Base-by-base conservation (phyloP, 2,329 filamentous ascomycete species). In the Dactylellina haptotyla region DNA sequence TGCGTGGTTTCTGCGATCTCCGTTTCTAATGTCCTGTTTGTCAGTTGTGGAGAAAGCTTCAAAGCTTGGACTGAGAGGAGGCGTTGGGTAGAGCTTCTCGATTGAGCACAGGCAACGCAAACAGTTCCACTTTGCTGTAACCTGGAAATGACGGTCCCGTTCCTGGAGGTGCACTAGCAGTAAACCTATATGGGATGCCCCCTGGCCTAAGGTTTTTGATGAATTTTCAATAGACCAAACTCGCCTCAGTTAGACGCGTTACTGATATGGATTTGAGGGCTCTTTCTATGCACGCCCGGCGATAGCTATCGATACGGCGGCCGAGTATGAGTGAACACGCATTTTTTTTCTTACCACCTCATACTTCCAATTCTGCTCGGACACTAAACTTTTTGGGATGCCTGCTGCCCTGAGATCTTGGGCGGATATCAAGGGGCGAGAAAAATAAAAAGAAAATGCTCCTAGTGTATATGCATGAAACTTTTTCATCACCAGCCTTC, bases 221-320 rank as follows among this genome's bases (percentile, higher is more conserved):
- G 5, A 41, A 41, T 41, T 12, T 41, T 14, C 18, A 8, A 18
- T 46, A n/a, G 18, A 20, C 41, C 18, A 46, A 46, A 46, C 41
- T 23, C 41, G 41, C 41, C 41, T 46, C 23, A 18, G 41, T 46
- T 46, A 46, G 41, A 46, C 41, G 41, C 41, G 41, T n/a, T 46
- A 23, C 23, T 46, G 41, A 46, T 18, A n/a, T n/a, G n/a, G n/a
- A n/a, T n/a, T n/a, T n/a, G n/a, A n/a, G n/a, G n/a, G n/a, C n/a
- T n/a, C n/a, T n/a, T n/a, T n/a, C n/a, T 41, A 16, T 16, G 18
- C 10, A 46, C 41, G 41, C 41, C 10, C 41, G 18, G 16, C 18
- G 41, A 46, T 46, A 46, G n/a, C n/a, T n/a, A n/a, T n/a, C n/a
- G n/a, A n/a, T n/a, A n/a, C 41, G 41, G 18, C 18, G 3, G 41